Evolutionary conservation across 192 early-diverging fungal species (phyloP), one percentile per base, ranked within the genome.

Genomic region (Podila epigama): DNA sequence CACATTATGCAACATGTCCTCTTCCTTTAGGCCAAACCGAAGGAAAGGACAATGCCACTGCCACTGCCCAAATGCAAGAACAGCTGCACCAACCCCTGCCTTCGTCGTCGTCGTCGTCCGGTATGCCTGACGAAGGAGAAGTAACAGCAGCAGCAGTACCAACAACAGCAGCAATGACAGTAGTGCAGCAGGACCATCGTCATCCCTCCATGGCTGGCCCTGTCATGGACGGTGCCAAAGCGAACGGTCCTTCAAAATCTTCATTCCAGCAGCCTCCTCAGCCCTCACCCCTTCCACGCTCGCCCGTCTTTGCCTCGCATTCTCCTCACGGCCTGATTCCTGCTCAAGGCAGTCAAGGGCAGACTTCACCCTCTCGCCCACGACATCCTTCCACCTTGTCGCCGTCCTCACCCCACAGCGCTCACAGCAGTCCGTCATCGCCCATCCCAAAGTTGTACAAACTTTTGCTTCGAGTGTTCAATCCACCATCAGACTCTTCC

Each of bases 371-470:
- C 2, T 20, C 59, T 8, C 16, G 18, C 13, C 28, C 39, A 11
- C 11, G 12, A 16, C 31, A 32, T 2, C 0, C 2, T 22, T 36
- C 7, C 20, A 5, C 56, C 7, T 35, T 36, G 36, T 27, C 29
- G 3, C 31, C 63, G 2, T 29, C 51, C n/a, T 11, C 37, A 9
- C 28, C 8, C 28, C 36, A 40, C 2, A 31, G 22, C 10, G 29
- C 51, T 5, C 6, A 5, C 2, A 5, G 9, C 7, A 6, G 20
- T 8, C 41, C 32, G 12, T 18, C 34, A 5, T 31, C 57, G 5
- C 64, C 63, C 6, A 67, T 75, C 39, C 64, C 59, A 13, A 75
- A 67, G 0, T 20, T 75, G 25, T 75, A 75, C 59, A 75, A 57
- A 36, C 57, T 63, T 1, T 39, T 75, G 16, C 22, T 75, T 28